phyloP scores from a whole-genome alignment of 768 basidiomycete genomes.

The Boletus rubroflammeus region DNA sequence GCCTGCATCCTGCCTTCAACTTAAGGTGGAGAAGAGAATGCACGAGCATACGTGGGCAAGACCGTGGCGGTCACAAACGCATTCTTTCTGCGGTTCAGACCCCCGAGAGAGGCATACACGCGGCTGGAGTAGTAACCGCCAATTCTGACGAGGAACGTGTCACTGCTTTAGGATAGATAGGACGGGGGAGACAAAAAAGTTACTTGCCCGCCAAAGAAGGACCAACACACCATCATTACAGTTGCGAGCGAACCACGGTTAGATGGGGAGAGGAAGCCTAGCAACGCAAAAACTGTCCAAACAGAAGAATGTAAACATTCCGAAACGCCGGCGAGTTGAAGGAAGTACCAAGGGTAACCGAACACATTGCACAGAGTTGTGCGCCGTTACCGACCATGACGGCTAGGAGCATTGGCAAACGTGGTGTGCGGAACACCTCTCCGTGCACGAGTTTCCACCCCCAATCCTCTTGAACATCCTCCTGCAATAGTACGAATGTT shows the following conservation, averaged over 20 bases:
- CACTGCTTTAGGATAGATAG: not conserved
- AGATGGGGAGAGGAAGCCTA: constrained; percentile 93
- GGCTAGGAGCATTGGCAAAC: constrained; percentile 71
- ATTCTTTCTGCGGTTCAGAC: constrained; percentile 73
- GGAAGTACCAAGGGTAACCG: constrained; percentile 72
- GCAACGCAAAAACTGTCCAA: constrained; percentile 73
- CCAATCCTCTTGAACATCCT: constrained; percentile 96
- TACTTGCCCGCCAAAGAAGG: constrained; percentile 79
- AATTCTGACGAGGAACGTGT: constrained; percentile 44
- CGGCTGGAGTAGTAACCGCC: constrained; percentile 88
- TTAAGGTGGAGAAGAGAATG: not conserved
- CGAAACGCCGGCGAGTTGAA: not conserved
- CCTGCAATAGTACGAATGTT: constrained; percentile 40
- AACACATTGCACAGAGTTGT: constrained; percentile 70
- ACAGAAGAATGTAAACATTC: constrained; percentile 2
- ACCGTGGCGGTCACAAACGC: constrained; percentile 85
- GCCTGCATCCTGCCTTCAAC: constrained; percentile 37
- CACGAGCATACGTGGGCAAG: constrained; percentile 68
- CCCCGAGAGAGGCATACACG: constrained; percentile 70
- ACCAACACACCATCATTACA: constrained; percentile 67
- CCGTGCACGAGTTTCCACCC: constrained; percentile 98
- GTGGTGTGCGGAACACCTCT: constrained; percentile 89
- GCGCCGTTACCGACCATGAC: constrained; percentile 80
- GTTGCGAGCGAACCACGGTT: constrained; percentile 94
- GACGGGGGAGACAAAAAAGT: not conserved